These are phyloP conservation scores for Lobosporangium transversale DNA, from an alignment of 192 early-diverging fungal genomes.

Conservation along the genomic window DNA sequence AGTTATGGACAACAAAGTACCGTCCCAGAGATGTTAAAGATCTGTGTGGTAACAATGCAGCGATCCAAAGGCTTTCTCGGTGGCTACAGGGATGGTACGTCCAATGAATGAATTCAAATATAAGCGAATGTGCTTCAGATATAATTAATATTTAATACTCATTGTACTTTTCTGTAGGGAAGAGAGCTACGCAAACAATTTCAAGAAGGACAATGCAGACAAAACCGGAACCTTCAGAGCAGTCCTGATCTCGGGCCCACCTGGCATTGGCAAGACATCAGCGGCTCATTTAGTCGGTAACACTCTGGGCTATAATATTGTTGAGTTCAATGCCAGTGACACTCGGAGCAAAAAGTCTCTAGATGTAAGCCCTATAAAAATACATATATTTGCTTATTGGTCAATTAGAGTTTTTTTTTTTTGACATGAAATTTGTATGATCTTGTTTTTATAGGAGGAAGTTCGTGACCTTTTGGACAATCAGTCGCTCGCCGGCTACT, in stretches of 20 bases:
- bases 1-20: slow-evolving; percentile 97
- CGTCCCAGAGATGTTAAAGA: slow-evolving; percentile 82
- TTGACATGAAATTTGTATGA: too few species aligned
- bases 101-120: too few species aligned
- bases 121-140: too few species aligned
- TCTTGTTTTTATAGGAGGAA: slow-evolving; percentile 33
- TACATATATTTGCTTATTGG: too few species aligned
- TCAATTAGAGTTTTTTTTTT: too few species aligned
- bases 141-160: slow-evolving; percentile 15
- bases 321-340: slow-evolving; percentile 99
- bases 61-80: slow-evolving; percentile 69
- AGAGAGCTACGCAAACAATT: slow-evolving; percentile 54
- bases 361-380: slow-evolving; percentile 59
- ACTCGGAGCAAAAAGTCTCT: slow-evolving; percentile 88
- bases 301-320: slow-evolving; percentile 79
- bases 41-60: slow-evolving; percentile 86
- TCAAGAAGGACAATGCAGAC: slow-evolving; percentile 65
- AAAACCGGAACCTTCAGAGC: slow-evolving; percentile 66
- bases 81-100: slow-evolving; percentile 85
- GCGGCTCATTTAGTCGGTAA: slow-evolving; percentile 90
- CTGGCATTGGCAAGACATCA: slow-evolving; percentile 98
- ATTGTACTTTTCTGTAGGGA: slow-evolving; percentile 51
- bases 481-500: slow-evolving; percentile 68
- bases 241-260: slow-evolving; percentile 91
- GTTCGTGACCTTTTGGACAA: slow-evolving; percentile 65